Evolutionary conservation across 1,284 basidiomycete species (phyloP), one percentile per base, ranked within the genome.

Genomic region (Mycosarcoma maydis): DNA sequence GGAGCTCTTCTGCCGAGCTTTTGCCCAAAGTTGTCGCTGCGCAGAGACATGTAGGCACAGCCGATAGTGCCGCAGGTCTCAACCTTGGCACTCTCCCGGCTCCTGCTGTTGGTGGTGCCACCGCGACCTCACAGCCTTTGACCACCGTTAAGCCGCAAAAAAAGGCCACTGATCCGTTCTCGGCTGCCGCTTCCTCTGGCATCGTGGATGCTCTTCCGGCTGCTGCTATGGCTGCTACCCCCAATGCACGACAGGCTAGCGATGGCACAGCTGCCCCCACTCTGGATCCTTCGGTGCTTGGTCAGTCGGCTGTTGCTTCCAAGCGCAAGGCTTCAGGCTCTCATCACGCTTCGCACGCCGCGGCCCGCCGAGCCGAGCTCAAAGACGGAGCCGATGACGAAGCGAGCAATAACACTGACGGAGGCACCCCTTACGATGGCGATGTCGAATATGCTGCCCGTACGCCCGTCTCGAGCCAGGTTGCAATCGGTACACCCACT

Each of bases 401-500:
- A 24, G 68, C 44, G 1, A 60, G 55, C 13, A 56, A 51, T 34
- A 68, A 58, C 24, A 71, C 61, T 3, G 66, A 72, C n/a, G 73
- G 67, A 6, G 73, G 49, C 11, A 75, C 66, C 0, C 74, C 76
- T 1, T 78, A 78, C 53, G 76, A 78, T 44, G 76, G 76, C 14
- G 76, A 78, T 36, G 76, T 78, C 23, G 76, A 78, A 40, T 75
- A 61, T 27, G 69, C 76, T 14, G 75, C 75, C 14, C 66, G 73
- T 26, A 62, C 65, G 7, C 69, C 74, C 16, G 33, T 51, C 30
- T 49, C 61, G 9, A 22, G 32, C 6, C 68, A 61, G 39, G 36
- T 58, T 13, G 54, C 27, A 22, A 40, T 46, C 20, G 44, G 58
- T n/a, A 29, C 54, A 13, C 44, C 60, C n/a, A 37, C 33, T 8